These are phyloP conservation scores for Nakataea oryzae DNA, from an alignment of 2,329 filamentous ascomycete genomes.

Conservation along the genomic window DNA sequence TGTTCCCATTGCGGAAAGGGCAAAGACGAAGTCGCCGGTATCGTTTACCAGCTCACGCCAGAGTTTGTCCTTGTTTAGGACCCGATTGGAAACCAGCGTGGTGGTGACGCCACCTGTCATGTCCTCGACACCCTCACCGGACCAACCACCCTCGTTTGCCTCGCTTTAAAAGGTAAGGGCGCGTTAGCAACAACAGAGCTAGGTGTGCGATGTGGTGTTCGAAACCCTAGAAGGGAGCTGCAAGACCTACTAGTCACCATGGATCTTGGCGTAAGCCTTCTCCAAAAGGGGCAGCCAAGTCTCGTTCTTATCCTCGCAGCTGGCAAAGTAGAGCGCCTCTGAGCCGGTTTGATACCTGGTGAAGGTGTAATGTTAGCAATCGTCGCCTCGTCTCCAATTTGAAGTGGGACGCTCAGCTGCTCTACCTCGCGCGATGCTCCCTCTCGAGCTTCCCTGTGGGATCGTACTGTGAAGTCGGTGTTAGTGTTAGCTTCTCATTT, in stretches of 20 bases:
- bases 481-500: background rate
- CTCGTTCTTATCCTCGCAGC: conserved; percentile 58
- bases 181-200: background rate
- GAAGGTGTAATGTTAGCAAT: conserved; percentile 19
- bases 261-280: conserved; percentile 68
- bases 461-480: conserved; percentile 6
- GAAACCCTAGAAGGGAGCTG: background rate
- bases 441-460: conserved; percentile 40
- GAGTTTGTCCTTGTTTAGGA: conserved; percentile 57
- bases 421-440: conserved; percentile 37
- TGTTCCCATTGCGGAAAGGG: conserved; percentile 21
- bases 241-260: conserved; percentile 49
- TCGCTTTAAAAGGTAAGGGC: conserved; percentile 14
- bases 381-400: background rate
- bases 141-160: conserved; percentile 56
- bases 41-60: conserved; percentile 59
- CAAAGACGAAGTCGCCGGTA: conserved; percentile 58
- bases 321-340: conserved; percentile 58
- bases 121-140: conserved; percentile 39
- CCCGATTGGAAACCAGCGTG: conserved; percentile 42
- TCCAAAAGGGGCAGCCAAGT: conserved; percentile 66
- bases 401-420: background rate
- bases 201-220: background rate
- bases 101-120: conserved; percentile 46
- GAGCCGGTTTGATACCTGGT: conserved; percentile 51